Evolutionary conservation across 2,329 filamentous ascomycete species (phyloP).

Genomic region (Cadophora gregata): DNA sequence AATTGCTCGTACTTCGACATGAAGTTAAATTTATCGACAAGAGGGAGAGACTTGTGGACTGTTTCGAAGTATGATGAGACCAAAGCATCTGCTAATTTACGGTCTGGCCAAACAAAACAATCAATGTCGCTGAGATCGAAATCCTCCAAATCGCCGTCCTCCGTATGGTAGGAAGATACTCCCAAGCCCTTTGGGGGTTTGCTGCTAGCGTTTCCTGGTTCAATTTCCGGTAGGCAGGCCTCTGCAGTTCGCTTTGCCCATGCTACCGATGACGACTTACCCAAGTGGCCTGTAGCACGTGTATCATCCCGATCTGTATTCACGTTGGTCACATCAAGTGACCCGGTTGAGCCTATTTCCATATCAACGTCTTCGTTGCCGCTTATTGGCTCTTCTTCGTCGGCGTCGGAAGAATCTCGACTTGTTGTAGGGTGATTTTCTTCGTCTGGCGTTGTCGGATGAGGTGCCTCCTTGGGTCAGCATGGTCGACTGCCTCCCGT

Average conservation of each 20-base stretch:
- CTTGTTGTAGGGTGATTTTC: background rate
- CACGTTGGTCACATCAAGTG: constrained; percentile 35
- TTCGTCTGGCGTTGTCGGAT: constrained; percentile 16
- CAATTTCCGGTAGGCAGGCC: constrained; percentile 12
- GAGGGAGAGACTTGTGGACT: constrained; percentile 34
- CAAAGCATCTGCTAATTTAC: constrained; percentile 25
- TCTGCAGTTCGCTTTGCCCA: constrained; percentile 36
- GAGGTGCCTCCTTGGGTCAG: constrained; percentile 23
- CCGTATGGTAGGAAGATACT: constrained; percentile 35
- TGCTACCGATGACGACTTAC: constrained; percentile 36
- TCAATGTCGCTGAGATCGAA: constrained; percentile 31
- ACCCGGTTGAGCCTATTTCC: constrained; percentile 40
- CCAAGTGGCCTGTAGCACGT: constrained; percentile 34
- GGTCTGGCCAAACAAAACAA: constrained; percentile 34
- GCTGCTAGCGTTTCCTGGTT: background rate
- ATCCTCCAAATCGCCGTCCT: constrained; percentile 36
- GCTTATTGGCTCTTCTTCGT: constrained; percentile 15
- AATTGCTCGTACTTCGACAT: constrained; percentile 28
- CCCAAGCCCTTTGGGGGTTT: constrained; percentile 17
- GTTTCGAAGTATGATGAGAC: constrained; percentile 36
- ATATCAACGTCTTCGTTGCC: constrained; percentile 29
- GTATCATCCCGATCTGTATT: constrained; percentile 38
- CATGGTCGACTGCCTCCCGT: background rate
- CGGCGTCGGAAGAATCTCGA: constrained; percentile 18
- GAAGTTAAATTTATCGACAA: constrained; percentile 33